These are phyloP conservation scores for Gleditsia sinensis DNA, from an alignment of 306 rosid species.

Conservation along the genomic window DNA sequence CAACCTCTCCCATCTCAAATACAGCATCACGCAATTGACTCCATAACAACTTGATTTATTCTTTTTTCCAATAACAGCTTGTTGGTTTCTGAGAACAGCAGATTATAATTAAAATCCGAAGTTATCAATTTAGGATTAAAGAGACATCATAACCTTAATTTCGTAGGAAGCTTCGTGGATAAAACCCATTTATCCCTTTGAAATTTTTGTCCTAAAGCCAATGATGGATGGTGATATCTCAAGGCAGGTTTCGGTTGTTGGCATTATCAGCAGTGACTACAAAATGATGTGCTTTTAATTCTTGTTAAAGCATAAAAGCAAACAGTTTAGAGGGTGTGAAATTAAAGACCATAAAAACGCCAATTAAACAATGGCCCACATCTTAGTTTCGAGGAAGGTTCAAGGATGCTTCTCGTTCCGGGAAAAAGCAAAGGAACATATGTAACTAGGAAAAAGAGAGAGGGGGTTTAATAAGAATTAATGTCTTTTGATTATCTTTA, in stretches of 20 bases:
- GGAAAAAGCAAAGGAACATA: conserved; percentile 25
- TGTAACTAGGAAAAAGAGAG: not conserved
- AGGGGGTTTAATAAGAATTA: not conserved
- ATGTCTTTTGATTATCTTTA: not conserved
- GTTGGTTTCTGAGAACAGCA: not conserved
- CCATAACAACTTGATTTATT: not conserved
- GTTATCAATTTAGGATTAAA: not conserved
- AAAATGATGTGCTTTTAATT: not conserved
- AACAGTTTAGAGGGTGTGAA: not conserved
- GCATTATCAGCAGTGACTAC: not conserved
- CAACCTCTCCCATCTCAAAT: not conserved
- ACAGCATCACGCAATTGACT: not conserved
- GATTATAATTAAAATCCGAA: not conserved
- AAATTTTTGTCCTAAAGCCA: not conserved
- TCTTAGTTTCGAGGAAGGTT: conserved; percentile 52
- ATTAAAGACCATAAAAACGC: conserved; percentile 18
- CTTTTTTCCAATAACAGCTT: not conserved
- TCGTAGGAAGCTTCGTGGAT: conserved; percentile 44
- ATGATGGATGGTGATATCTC: conserved; percentile 32
- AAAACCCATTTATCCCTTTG: not conserved
- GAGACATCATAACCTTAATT: conserved; percentile 14
- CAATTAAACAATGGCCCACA: conserved; percentile 38
- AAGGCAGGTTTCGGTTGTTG: conserved; percentile 12
- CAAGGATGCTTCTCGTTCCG: conserved; percentile 40
- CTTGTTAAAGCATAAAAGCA: conserved; percentile 18